These are phyloP conservation scores for Taphrina wiesneri DNA, from an alignment of 1,139 yeast species.

Conservation along the genomic window DNA sequence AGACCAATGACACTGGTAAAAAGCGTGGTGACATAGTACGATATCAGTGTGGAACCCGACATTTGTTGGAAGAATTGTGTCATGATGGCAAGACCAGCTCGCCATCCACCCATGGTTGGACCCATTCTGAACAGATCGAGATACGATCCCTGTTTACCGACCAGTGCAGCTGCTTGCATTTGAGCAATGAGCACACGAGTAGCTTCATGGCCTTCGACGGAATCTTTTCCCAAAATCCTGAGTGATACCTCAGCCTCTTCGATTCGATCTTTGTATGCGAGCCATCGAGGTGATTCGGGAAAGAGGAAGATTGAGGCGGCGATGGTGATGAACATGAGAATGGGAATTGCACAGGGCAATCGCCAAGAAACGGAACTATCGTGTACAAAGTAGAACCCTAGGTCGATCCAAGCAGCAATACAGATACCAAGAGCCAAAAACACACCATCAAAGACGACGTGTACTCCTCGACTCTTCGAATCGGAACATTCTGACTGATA, in stretches of 20 bases:
- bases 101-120: slow-evolving; percentile 62
- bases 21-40: slow-evolving; percentile 30
- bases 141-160: slow-evolving; percentile 61
- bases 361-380: slow-evolving; percentile 55
- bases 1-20: slow-evolving; percentile 78
- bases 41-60: slow-evolving; percentile 80
- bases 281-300: slow-evolving; percentile 59
- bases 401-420: slow-evolving; percentile 71
- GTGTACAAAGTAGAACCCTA: slow-evolving; percentile 50
- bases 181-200: slow-evolving; percentile 76
- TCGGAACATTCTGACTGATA: slow-evolving; percentile 79
- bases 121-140: slow-evolving; percentile 60
- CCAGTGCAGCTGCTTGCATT: slow-evolving; percentile 72
- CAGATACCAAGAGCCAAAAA: slow-evolving; percentile 70
- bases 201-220: slow-evolving; percentile 47
- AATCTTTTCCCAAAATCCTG: slow-evolving; percentile 49
- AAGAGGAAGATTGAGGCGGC: slow-evolving; percentile 39
- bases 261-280: slow-evolving; percentile 48
- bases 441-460: slow-evolving; percentile 70
- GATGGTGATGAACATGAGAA: slow-evolving; percentile 27
- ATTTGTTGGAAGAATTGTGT: slow-evolving; percentile 90
- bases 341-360: slow-evolving; percentile 48
- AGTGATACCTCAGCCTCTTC: slow-evolving; percentile 56
- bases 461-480: slow-evolving; percentile 69
- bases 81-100: slow-evolving; percentile 86